Evolutionary conservation across 139 green algal species (phyloP).

Genomic region (Desmodesmus armatus): DNA sequence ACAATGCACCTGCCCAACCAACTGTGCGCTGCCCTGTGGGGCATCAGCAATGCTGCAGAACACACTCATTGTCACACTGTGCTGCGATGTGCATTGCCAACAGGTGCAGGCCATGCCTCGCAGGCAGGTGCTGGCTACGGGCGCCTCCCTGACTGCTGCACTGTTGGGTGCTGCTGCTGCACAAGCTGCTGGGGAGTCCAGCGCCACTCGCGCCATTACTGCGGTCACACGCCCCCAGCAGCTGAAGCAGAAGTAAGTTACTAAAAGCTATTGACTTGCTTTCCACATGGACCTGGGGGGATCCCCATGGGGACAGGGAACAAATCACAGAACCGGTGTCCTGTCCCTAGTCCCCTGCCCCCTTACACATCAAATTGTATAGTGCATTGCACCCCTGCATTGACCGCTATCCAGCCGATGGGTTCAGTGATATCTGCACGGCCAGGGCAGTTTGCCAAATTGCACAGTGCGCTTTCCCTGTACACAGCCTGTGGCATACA

Average conservation of each 20-base stretch:
- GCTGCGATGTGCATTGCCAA: not conserved
- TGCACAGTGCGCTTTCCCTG: slow-evolving; percentile 54
- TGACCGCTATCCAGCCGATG: too few relatives aligned
- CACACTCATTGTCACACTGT: not conserved
- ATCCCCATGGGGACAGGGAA: too few relatives aligned
- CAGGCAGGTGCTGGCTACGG: slow-evolving; percentile 3
- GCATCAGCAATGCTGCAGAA: slow-evolving; percentile 5
- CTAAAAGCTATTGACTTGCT: too few relatives aligned
- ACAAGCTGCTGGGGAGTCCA: slow-evolving; percentile 10
- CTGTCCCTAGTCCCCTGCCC: too few relatives aligned
- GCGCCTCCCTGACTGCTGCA: slow-evolving; percentile 5
- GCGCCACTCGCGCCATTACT: slow-evolving; percentile 11
- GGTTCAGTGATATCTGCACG: too few relatives aligned
- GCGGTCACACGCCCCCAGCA: slow-evolving; percentile 12
- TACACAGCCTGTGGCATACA: too few relatives aligned
- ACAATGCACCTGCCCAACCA: not conserved
- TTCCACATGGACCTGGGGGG: too few relatives aligned
- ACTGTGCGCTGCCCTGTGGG: not conserved
- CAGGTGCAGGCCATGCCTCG: slow-evolving; percentile 22
- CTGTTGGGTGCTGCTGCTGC: slow-evolving; percentile 22
- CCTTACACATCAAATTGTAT: too few relatives aligned
- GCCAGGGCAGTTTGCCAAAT: too few relatives aligned
- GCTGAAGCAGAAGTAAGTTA: slow-evolving; percentile 34
- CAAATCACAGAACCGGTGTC: too few relatives aligned
- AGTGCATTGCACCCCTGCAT: too few relatives aligned